Percentiles rank a stretch among this genome's conserved stretches.
phyloP scores from a whole-genome alignment of 352 stramenopile genomes.

The Globisporangium cylindrosporum region DNA sequence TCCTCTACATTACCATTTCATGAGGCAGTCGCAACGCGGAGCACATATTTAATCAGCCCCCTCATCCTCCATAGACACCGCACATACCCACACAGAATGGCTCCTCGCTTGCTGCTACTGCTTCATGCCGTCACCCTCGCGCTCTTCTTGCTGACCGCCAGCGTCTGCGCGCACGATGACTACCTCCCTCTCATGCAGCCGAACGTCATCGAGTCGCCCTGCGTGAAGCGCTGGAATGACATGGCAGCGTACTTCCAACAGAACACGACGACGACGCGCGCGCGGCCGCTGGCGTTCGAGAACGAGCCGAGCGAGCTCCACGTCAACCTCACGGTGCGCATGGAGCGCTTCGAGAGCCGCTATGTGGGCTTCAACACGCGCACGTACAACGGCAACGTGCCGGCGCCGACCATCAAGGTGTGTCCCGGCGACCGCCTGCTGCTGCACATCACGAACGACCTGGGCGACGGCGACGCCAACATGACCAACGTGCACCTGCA shows the following conservation, averaged over 20 bases:
- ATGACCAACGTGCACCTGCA: slow-evolving; percentile 74
- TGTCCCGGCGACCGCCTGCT: slow-evolving; percentile 64
- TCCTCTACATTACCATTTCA: background rate
- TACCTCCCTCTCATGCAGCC: slow-evolving; percentile 43
- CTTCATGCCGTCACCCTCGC: too few relatives aligned
- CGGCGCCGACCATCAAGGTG: slow-evolving; percentile 68
- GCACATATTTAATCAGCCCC: background rate
- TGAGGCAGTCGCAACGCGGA: background rate
- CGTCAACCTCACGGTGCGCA: slow-evolving; percentile 54
- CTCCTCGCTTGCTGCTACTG: background rate
- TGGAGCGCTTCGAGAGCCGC: slow-evolving; percentile 61
- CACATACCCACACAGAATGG: background rate
- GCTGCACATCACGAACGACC: slow-evolving; percentile 52
- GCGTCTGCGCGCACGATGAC: slow-evolving; percentile 27
- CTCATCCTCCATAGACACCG: too few relatives aligned
- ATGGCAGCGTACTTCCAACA: slow-evolving; percentile 22
- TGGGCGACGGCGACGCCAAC: slow-evolving; percentile 48
- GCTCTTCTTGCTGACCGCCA: background rate
- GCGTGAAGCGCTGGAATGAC: slow-evolving; percentile 32
- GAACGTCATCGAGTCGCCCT: slow-evolving; percentile 39
- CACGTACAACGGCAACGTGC: slow-evolving; percentile 65
- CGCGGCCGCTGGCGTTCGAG: slow-evolving; percentile 35
- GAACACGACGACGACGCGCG: background rate
- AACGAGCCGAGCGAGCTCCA: slow-evolving; percentile 44
- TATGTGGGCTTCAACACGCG: slow-evolving; percentile 77